Conservation (phyloP, 2,329 filamentous ascomycete species). For the Cytospora mali region DNA sequence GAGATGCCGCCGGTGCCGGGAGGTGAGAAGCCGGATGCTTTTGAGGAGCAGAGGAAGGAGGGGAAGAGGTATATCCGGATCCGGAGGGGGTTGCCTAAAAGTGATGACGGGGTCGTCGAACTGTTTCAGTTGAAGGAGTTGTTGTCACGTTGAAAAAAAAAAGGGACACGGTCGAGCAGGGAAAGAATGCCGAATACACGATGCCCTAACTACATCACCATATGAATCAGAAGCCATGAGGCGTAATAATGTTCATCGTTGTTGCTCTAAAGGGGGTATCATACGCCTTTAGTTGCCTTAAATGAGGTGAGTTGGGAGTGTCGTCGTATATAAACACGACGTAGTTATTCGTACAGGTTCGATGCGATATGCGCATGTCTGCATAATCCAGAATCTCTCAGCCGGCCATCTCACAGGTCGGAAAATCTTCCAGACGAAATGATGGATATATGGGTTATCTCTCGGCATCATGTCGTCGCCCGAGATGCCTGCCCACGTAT, state of each 20-base stretch:
- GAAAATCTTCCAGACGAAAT: neutral
- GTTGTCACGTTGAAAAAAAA: conserved; percentile 18
- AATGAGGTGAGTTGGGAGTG: conserved; percentile 14
- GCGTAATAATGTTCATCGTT: conserved; percentile 4
- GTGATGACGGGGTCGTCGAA: conserved; percentile 7
- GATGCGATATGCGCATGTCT: neutral
- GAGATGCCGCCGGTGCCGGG: conserved; percentile 9
- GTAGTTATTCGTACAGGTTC: neutral
- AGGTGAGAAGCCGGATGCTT: neutral
- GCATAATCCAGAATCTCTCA: neutral
- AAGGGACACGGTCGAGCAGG: neutral
- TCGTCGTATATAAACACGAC: neutral
- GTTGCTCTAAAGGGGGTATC: conserved; percentile 17
- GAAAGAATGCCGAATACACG: neutral
- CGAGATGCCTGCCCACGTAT: neutral
- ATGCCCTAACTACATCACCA: conserved; percentile 2
- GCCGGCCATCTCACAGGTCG: neutral
- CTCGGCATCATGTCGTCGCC: neutral
- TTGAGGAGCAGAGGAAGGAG: conserved; percentile 20
- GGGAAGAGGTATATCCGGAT: conserved; percentile 25
- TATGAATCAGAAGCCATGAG: neutral
- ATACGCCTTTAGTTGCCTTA: conserved; percentile 19
- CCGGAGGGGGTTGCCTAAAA: conserved; percentile 2
- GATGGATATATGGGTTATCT: neutral
- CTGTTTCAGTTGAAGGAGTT: conserved; percentile 22